Evolutionary conservation across 75 land plant species (phyloP), one percentile per base, ranked within the genome.

Genomic region (Adiantum capillusveneris): DNA sequence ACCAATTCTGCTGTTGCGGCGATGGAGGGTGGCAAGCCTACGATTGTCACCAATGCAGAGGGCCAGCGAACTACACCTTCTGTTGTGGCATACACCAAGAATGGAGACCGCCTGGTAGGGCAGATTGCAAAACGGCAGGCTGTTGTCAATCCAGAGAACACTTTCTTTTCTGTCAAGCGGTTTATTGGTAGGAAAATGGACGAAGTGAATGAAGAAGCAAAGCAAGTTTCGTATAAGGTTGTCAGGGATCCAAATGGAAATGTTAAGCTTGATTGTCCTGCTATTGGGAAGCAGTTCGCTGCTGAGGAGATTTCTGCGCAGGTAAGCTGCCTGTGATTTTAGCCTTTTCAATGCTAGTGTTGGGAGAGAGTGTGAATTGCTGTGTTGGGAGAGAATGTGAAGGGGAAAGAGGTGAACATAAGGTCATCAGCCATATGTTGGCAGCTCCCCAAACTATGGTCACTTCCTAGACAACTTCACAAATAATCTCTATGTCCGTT

Each of bases 1-100:
- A 81, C 84, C 17, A 81, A 81, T 58, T 83, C 86, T 7, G 86
- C 86, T 0, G 84, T 83, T 28, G 86, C 84, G 21, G 86, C 80
- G 18, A 80, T 80, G 84, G n/a, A n/a, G n/a, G n/a, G n/a, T n/a
- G n/a, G n/a, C n/a, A n/a, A n/a, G n/a, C n/a, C n/a, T n/a, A n/a
- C n/a, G n/a, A n/a, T n/a, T n/a, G n/a, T n/a, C n/a, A n/a, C n/a
- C n/a, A n/a, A n/a, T n/a, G n/a, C n/a, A n/a, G n/a, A n/a, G n/a
- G n/a, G n/a, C n/a, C n/a, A n/a, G n/a, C n/a, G n/a, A n/a, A n/a
- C n/a, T n/a, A n/a, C n/a, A n/a, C n/a, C n/a, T n/a, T n/a, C n/a
- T n/a, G n/a, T n/a, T n/a, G n/a, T n/a, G n/a, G n/a, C 71, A 17
- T 73, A 67, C 50, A 61, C 76, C 13, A 73, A 73, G 70, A 67